Evolutionary conservation across 176 grass and related monocot genomes (phyloP).

Genomic region (Ananas comosus): DNA sequence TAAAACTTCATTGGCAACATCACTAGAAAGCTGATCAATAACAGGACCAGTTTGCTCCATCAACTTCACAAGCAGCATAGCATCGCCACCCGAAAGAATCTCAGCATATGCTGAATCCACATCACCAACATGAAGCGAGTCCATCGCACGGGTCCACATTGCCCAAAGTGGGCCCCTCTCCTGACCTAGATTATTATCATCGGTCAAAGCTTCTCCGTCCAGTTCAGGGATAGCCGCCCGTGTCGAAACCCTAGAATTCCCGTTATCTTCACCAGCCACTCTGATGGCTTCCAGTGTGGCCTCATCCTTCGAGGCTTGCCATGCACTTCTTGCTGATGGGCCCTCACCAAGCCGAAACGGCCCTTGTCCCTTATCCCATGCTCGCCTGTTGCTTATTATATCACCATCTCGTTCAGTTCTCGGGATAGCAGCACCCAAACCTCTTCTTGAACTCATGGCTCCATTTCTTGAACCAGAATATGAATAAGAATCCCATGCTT

Average conservation of each 20-base stretch:
- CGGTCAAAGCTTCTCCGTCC: conserved; percentile 59
- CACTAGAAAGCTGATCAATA: conserved; percentile 71
- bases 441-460: conserved; percentile 46
- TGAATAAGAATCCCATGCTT: conserved; percentile 55
- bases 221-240: conserved; percentile 51
- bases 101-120: conserved; percentile 76
- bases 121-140: conserved; percentile 68
- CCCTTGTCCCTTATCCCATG: conserved; percentile 74
- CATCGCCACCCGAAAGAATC: conserved; percentile 72
- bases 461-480: conserved; percentile 53
- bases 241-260: conserved; percentile 37
- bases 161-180: conserved; percentile 76
- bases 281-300: conserved; percentile 91
- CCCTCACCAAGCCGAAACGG: conserved; percentile 87
- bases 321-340: conserved; percentile 92
- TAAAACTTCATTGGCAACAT: conserved; percentile 73
- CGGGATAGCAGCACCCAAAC: conserved; percentile 42
- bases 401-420: conserved; percentile 49
- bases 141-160: conserved; percentile 81
- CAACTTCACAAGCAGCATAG: conserved; percentile 75
- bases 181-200: conserved; percentile 48
- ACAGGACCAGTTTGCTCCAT: conserved; percentile 95
- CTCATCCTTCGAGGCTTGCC: conserved; percentile 96
- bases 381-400: conserved; percentile 39
- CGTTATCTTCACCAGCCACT: conserved; percentile 93